Base-by-base conservation (phyloP, 2,329 filamentous ascomycete species). In the Ascochyta clinopodiicola region DNA sequence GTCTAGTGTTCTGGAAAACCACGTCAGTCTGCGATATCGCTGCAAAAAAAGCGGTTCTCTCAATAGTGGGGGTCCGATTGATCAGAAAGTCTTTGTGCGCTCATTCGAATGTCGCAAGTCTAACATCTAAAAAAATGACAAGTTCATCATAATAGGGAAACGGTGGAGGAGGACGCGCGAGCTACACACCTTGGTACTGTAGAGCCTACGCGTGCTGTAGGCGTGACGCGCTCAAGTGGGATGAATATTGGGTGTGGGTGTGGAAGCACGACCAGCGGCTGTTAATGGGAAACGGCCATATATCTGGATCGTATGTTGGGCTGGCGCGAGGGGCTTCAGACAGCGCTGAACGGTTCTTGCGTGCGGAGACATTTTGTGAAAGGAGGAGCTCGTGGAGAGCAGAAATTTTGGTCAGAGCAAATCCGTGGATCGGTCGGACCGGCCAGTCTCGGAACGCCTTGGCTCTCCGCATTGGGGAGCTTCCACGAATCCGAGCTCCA, bases 101-200 rank as follows among this genome's bases (percentile, higher is more conserved):
- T 74, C 72, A 75, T 68, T 57, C 63, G 54, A 64, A 56, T 65
- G 65, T 75, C 72, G 72, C 70, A 75, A 75, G 72, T 75, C 72
- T 75, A 75, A 75, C 72, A 75, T 75, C 72, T 75, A 63, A 69
- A 70, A 66, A 66, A 61, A 64, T 66, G 71, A 75, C 71, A 52
- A 63, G 46, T 60, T 75, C 72, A 75, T 75, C 72, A 75, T 69
- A 25, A 49, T 39, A 36, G 40, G 27, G 21, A 34, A 34, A n/a
- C 44, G 19, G 34, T 22, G 37, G 27, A 27, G 27, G 34, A 24
- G 38, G n/a, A 21, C 8, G 29, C 22, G 49, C 3, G 29, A 42
- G 25, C 17, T 32, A 60, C 61, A 38, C 51, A 69, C 66, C 63
- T 64, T 31, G 29, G 12, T 13, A 6, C 15, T 36, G 29, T 31